phyloP scores from a whole-genome alignment of 768 basidiomycete genomes.

The Leccinellum albellum region DNA sequence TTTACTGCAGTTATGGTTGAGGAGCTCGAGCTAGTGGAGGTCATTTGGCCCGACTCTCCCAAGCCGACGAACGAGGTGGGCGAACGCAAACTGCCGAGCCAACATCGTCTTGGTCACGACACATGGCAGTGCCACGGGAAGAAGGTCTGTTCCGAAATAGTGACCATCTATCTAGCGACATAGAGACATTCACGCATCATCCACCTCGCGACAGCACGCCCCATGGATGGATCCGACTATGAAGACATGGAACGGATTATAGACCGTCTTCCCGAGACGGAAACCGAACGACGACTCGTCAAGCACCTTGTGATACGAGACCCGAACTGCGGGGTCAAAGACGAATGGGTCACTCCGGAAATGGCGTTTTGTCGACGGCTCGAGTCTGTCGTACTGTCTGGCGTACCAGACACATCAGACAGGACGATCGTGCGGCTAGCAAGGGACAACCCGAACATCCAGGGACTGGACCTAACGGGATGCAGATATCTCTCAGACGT shows the following conservation, averaged over 20 bases:
- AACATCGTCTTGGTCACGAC: neutral
- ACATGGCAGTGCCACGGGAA: neutral
- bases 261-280: slow-evolving; percentile 56
- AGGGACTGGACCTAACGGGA: slow-evolving; percentile 71
- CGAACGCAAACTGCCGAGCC: slow-evolving; percentile 24
- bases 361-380: slow-evolving; percentile 61
- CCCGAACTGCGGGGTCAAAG: slow-evolving; percentile 40
- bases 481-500: slow-evolving; percentile 76
- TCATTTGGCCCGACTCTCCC: slow-evolving; percentile 6
- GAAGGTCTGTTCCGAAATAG: neutral
- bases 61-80: neutral
- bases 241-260: slow-evolving; percentile 58
- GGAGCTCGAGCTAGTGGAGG: slow-evolving; percentile 47
- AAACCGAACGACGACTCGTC: slow-evolving; percentile 55
- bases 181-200: neutral
- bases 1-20: slow-evolving; percentile 45
- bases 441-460: slow-evolving; percentile 57
- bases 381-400: slow-evolving; percentile 64
- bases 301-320: slow-evolving; percentile 56
- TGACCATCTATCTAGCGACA: neutral
- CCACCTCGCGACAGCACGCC: neutral
- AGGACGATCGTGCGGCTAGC: slow-evolving; percentile 63
- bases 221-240: slow-evolving; percentile 27
- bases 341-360: slow-evolving; percentile 57
- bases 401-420: slow-evolving; percentile 66